Base-by-base conservation (phyloP, 2,329 filamentous ascomycete genomes). In the Epicoccum sorghinum region DNA sequence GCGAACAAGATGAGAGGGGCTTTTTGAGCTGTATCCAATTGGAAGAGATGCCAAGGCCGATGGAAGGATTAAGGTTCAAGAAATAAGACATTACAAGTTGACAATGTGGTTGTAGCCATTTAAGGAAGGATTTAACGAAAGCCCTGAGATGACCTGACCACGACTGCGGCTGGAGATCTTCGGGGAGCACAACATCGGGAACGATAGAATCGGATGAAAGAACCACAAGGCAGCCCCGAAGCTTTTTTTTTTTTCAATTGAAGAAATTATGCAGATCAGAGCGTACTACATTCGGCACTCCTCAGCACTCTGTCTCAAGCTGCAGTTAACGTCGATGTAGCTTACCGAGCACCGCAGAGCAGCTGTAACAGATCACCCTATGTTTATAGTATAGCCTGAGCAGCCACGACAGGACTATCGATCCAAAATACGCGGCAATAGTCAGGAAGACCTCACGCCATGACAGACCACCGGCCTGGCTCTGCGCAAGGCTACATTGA, bases 401-500 rank as follows among this genome's bases (percentile, higher is more conserved):
- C 32, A 13, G 10, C 32, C 13, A 12, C 13, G 32, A 33, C 13
- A 2, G 13, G 9, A 13, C 13, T 33, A 7, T 13, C 32, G 5
- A 7, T 33, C 13, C 32, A 13, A 18, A 9, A 22, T 3, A n/a
- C 40, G 14, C 9, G 23, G 4, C 7, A 9, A 3, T 13, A 18
- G 2, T 22, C 18, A 10, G 10, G 14, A 9, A 0, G 22, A 4
- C 23, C 12, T 12, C 24, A 25, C 27, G 24, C 33, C 3, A 60
- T 55, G 51, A 44, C 44, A 40, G 45, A 52, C 22, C 39, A 18
- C 4, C 52, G 49, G 22, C 47, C 24, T 36, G 49, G 42, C 12
- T 25, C 53, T 29, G 41, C 56, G 25, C 55, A 54, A 6, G 70
- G 79, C 58, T 83, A 81, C 45, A 69, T 82, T 50, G 80, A 84